Percentiles rank a stretch among this genome's conserved stretches.
These are phyloP conservation scores for Diaporthe ilicicola DNA, from an alignment of 2,329 filamentous ascomycete species.

Conservation along the genomic window DNA sequence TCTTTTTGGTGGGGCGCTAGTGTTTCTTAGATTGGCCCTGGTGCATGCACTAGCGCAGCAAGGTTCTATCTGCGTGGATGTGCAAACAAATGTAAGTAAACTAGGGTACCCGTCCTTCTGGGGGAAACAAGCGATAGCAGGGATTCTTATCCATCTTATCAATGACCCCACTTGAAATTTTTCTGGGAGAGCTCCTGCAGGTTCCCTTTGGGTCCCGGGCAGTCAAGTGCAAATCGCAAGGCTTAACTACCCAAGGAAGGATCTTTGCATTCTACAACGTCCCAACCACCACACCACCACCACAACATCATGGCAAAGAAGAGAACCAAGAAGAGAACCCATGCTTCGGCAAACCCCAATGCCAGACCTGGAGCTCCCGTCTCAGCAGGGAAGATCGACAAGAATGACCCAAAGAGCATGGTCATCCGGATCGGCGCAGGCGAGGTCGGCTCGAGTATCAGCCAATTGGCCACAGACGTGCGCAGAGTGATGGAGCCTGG, in stretches of 20 bases:
- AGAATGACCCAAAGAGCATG: slow-evolving; percentile 90
- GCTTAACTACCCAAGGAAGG: too few relatives aligned
- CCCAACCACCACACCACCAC: background rate
- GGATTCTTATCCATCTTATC: slow-evolving; percentile 44
- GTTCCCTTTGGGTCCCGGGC: background rate
- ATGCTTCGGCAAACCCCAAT: slow-evolving; percentile 72
- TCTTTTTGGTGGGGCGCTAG: slow-evolving; percentile 19
- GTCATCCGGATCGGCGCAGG: slow-evolving; percentile 96
- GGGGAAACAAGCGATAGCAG: background rate
- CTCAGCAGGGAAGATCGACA: slow-evolving; percentile 68
- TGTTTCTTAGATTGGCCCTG: background rate
- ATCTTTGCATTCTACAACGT: slow-evolving; percentile 29
- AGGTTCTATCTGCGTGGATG: background rate
- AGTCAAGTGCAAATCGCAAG: background rate
- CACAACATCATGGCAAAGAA: slow-evolving; percentile 75
- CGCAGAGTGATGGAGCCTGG: slow-evolving; percentile 95
- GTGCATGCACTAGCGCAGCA: background rate
- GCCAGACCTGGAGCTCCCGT: slow-evolving; percentile 57
- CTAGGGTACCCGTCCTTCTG: background rate
- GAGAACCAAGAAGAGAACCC: slow-evolving; percentile 89
- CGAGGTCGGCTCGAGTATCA: slow-evolving; percentile 90
- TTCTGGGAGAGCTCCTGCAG: slow-evolving; percentile 36
- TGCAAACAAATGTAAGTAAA: background rate
- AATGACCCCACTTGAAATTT: slow-evolving; percentile 45
- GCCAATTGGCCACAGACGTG: slow-evolving; percentile 90